Base-by-base conservation (phyloP, 23 red algal genomes). In the Gracilaria gracilis region DNA sequence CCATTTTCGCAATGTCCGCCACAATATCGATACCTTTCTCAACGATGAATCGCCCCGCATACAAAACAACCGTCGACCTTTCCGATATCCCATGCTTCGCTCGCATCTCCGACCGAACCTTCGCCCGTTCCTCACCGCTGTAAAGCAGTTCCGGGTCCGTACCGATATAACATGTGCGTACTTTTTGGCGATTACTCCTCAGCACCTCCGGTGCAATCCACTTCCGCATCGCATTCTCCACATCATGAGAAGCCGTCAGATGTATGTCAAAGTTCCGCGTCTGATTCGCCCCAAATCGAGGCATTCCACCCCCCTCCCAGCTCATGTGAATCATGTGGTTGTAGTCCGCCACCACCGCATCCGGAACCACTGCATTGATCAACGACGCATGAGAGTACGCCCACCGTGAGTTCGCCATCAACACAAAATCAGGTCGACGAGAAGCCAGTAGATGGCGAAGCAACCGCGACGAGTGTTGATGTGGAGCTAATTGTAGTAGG, bases 231-330 rank as follows among this genome's bases (percentile, higher is more conserved):
- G 87, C 27, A 81, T 90, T 75, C 38, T 70, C 76, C 39, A 90
- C 87, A 61, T 90, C 71, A 11, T 67, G 46, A 0, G 87, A 90
- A 6, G 87, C 87, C 4, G 87, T 90, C 38, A 90, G 75, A 81
- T 90, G 87, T 15, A 90, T 3, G 50, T 90, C 87, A 51, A 90
- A 90, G 40, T 23, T 24, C 15, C 59, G 54, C 27, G 87, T 79
- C 12, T 81, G 55, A 37, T 90, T 90, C 17, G 87, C 87, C 24
- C 87, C 87, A 37, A 77, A 90, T 17, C 87, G 71, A 29, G 87
- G 87, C 87, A 90, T 65, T 4, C 87, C 87, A 27, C 87, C 87
- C n/a, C 87, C 87, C 44, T 90, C 87, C 87, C 87, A 90, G 19
- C 33, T 49, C 74, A 70, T 90, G 40, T 90, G 87, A 17, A 90